These are phyloP conservation scores for Ulmus americana DNA, from an alignment of 331 rosid species.

Conservation along the genomic window DNA sequence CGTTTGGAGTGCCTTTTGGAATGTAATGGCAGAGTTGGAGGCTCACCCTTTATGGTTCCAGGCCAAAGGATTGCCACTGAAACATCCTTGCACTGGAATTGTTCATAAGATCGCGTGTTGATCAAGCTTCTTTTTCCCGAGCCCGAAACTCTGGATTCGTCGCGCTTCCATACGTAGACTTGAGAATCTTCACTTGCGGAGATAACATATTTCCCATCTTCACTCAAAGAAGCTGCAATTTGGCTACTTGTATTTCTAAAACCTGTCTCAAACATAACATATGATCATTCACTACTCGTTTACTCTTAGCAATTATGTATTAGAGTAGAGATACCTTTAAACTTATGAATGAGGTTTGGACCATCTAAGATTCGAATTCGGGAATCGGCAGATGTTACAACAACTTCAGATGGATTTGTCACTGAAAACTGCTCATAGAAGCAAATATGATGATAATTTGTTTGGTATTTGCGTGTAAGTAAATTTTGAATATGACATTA, in stretches of 20 bases:
- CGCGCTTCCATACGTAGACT: conserved; percentile 64
- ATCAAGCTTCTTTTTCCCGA: conserved; percentile 31
- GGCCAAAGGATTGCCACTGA: conserved; percentile 82
- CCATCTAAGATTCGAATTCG: conserved; percentile 66
- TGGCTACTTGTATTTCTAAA: conserved; percentile 71
- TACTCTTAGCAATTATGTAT: too few species aligned
- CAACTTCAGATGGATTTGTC: conserved; percentile 51
- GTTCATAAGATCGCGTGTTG: conserved; percentile 40
- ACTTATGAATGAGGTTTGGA: conserved; percentile 50
- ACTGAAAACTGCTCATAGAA: conserved; percentile 47
- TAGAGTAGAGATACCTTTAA: conserved; percentile 42
- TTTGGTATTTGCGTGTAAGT: too few species aligned
- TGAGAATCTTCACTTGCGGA: conserved; percentile 88
- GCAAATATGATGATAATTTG: too few species aligned
- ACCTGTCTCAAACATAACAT: conserved; percentile 29
- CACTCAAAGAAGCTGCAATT: conserved; percentile 64
- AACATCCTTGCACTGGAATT: conserved; percentile 70
- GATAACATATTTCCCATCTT: conserved; percentile 54
- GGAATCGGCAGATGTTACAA: conserved; percentile 80
- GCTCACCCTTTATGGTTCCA: conserved; percentile 51
- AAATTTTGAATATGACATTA: not conserved
- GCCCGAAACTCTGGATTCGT: conserved; percentile 33
- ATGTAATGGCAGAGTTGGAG: conserved; percentile 27
- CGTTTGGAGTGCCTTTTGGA: conserved; percentile 51
- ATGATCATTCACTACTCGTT: too few species aligned